Evolutionary conservation across 805 yeast species (phyloP).

Genomic region (Cyberlindnera japonica): DNA sequence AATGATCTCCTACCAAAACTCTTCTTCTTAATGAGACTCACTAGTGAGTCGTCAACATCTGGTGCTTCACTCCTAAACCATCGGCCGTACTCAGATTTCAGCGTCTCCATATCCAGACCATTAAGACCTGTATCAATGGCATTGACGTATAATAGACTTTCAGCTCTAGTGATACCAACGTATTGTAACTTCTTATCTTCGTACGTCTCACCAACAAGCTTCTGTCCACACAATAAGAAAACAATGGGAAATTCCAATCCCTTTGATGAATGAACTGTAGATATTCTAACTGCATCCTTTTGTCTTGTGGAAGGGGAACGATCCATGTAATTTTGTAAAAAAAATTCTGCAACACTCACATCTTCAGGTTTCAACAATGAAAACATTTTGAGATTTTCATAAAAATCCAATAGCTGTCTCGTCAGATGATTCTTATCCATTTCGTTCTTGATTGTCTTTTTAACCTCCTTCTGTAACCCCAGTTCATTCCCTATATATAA

Average conservation of each 20-base stretch:
- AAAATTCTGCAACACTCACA: slow-evolving; percentile 28
- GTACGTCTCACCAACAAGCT: neutral
- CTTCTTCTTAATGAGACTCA: slow-evolving; percentile 1
- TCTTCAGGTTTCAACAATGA: slow-evolving; percentile 25
- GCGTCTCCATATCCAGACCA: slow-evolving; percentile 1
- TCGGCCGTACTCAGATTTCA: slow-evolving; percentile 1
- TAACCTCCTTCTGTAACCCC: slow-evolving; percentile 14
- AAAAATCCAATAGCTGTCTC: slow-evolving; percentile 34
- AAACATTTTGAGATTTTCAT: slow-evolving; percentile 33
- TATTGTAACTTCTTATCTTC: slow-evolving; percentile 46
- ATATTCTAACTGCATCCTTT: slow-evolving; percentile 43
- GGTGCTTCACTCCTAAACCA: slow-evolving; percentile 8
- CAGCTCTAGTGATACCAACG: slow-evolving; percentile 68
- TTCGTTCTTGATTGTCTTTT: slow-evolving; percentile 17
- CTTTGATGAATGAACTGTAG: slow-evolving; percentile 72
- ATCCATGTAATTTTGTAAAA: slow-evolving; percentile 31
- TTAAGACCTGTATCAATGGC: slow-evolving; percentile 2
- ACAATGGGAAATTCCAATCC: slow-evolving; percentile 73
- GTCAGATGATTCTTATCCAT: slow-evolving; percentile 28
- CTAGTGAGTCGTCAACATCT: slow-evolving; percentile 1
- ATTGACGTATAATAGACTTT: slow-evolving; percentile 31
- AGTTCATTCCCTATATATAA: slow-evolving; percentile 13
- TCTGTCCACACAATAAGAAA: slow-evolving; percentile 31
- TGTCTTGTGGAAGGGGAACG: slow-evolving; percentile 27
- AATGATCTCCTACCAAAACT: neutral